Percentiles rank a stretch among this genome's conserved stretches.
Conservation (phyloP, 306 rosid genomes). For the Sicyos baderoa region DNA sequence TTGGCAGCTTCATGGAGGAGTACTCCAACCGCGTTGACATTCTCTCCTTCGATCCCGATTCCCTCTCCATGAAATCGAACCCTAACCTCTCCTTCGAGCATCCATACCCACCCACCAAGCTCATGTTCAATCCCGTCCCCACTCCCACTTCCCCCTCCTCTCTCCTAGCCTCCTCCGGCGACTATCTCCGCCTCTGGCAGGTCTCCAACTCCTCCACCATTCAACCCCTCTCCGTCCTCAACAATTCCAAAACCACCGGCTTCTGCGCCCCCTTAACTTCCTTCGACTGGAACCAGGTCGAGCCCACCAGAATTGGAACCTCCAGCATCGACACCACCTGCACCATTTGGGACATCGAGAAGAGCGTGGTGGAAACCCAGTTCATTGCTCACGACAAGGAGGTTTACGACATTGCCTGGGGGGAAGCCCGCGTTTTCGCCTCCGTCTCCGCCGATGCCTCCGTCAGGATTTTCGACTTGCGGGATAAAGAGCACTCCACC, state of each 20-base stretch:
- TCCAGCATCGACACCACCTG: conserved; percentile 95
- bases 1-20: conserved; percentile 83
- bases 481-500: conserved; percentile 92
- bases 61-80: conserved; percentile 34
- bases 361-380: conserved; percentile 76
- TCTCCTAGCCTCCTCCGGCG: conserved; percentile 89
- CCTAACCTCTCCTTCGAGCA: conserved; percentile 88
- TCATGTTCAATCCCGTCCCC: conserved; percentile 97
- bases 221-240: conserved; percentile 59
- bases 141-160: conserved; percentile 43
- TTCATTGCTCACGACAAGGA: conserved; percentile 95
- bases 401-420: conserved; percentile 94
- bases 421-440: conserved; percentile 81
- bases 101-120: conserved; percentile 93
- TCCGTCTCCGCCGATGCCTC: conserved; percentile 97
- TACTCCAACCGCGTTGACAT: conserved; percentile 74
- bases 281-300: conserved; percentile 92
- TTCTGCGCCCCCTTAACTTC: conserved; percentile 91
- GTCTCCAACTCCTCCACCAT: conserved; percentile 46
- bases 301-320: conserved; percentile 71
- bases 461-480: conserved; percentile 71
- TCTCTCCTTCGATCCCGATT: conserved; percentile 69
- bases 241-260: conserved; percentile 78
- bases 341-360: conserved; percentile 85
- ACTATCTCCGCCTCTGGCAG: conserved; percentile 97